Percentiles rank a stretch among this genome's conserved stretches.
Evolutionary conservation across 169 alveolate genomes (phyloP).

Genomic region (Amoebophrya sp.): DNA sequence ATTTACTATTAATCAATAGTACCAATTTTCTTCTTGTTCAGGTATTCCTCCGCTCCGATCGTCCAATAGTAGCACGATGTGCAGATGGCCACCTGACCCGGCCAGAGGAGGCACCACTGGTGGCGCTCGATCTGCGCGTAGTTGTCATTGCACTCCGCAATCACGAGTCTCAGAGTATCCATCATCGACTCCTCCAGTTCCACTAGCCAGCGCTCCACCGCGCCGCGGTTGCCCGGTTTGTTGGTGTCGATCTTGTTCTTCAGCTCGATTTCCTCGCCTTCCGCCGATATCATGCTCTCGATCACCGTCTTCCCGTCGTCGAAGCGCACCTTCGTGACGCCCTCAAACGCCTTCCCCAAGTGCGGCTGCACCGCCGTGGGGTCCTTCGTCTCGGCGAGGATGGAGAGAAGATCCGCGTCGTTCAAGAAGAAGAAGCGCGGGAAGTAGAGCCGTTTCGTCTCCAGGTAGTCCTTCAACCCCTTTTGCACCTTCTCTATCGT

Average conservation of each 20-base stretch:
- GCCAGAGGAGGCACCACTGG: slow-evolving; percentile 41
- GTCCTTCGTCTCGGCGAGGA: slow-evolving; percentile 82
- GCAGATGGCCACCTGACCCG: slow-evolving; percentile 39
- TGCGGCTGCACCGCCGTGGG: slow-evolving; percentile 77
- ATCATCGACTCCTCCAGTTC: slow-evolving; percentile 67
- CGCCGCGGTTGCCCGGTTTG: slow-evolving; percentile 43
- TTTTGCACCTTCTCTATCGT: slow-evolving; percentile 68
- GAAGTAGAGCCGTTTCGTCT: slow-evolving; percentile 36
- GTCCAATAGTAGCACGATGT: slow-evolving; percentile 37
- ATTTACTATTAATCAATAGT: no score
- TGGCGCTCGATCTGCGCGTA: slow-evolving; percentile 43
- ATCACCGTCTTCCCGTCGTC: slow-evolving; percentile 46
- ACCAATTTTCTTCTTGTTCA: slow-evolving; percentile 12
- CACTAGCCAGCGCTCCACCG: slow-evolving; percentile 73
- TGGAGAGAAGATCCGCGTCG: slow-evolving; percentile 81
- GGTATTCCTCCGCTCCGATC: slow-evolving; percentile 23
- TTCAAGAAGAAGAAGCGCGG: slow-evolving; percentile 83
- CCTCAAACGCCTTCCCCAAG: slow-evolving; percentile 83
- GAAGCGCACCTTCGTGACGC: slow-evolving; percentile 55
- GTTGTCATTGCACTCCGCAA: slow-evolving; percentile 49
- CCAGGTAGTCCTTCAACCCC: slow-evolving; percentile 27
- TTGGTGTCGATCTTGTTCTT: slow-evolving; percentile 5
- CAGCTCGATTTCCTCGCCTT: slow-evolving; percentile 62
- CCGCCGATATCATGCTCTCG: slow-evolving; percentile 62
- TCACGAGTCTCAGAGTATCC: slow-evolving; percentile 51